These are phyloP conservation scores for Coemansia sp. DNA, from an alignment of 192 early-diverging fungal species.

Conservation along the genomic window DNA sequence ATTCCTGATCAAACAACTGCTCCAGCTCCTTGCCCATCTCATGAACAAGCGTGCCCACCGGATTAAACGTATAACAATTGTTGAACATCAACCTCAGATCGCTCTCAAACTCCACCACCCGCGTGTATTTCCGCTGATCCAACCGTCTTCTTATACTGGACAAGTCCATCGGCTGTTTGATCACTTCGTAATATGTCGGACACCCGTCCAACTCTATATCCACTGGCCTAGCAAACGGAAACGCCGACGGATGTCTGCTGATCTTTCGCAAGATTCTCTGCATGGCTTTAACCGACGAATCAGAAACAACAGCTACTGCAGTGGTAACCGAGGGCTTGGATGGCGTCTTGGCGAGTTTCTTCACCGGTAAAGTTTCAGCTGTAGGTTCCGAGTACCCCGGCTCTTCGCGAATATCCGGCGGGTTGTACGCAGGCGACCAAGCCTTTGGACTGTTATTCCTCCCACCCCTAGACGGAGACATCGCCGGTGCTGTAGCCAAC, in stretches of 20 bases:
- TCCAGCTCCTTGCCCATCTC: constrained; percentile 62
- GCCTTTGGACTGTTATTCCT: constrained; percentile 4
- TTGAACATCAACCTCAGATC: constrained; percentile 64
- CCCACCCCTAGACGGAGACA: constrained; percentile 2
- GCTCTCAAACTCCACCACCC: constrained; percentile 38
- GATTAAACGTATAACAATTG: constrained; percentile 74
- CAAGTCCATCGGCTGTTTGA: constrained; percentile 71
- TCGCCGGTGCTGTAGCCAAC: constrained; percentile 11
- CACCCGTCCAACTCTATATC: constrained; percentile 63
- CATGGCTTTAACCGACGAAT: constrained; percentile 17
- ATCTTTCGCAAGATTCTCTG: constrained; percentile 49
- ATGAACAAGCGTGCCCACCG: constrained; percentile 64
- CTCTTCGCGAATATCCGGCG: neutral
- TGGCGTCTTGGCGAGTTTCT: neutral
- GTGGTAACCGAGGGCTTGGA: too few species aligned
- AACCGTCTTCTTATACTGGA: constrained; percentile 57
- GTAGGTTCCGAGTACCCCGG: neutral
- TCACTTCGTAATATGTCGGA: constrained; percentile 63
- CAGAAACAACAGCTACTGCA: neutral
- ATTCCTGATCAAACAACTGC: constrained; percentile 56
- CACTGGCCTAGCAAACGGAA: constrained; percentile 64
- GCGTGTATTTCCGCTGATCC: constrained; percentile 42
- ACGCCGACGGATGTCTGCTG: constrained; percentile 54
- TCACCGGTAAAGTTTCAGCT: neutral
- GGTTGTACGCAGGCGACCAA: constrained; percentile 17